Evolutionary conservation across 345 rosid genomes (phyloP), one percentile per base, ranked within the genome.

Genomic region (Sonneratia caseolaris): DNA sequence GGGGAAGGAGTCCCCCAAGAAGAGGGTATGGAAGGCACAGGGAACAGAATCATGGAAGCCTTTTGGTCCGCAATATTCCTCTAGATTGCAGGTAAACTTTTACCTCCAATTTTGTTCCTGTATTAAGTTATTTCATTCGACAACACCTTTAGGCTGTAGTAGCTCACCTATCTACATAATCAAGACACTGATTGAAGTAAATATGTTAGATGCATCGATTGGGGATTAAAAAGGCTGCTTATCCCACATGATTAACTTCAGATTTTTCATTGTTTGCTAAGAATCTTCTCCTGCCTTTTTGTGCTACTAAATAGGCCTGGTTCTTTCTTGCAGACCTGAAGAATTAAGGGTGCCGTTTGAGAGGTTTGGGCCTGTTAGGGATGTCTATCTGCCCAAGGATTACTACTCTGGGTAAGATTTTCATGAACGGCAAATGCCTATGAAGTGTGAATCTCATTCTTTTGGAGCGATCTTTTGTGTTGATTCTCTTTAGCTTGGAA

Each of bases 41-140:
- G 79, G 97, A 89, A 32, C 91, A 84, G 49, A 82, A 77, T 43
- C 84, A 79, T 37, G 96, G 98, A 74, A 94, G 97, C 78, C 92
- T 92, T 47, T 76, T 94, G 84, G 96, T 95, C 78, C 88, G 99
- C 35, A 95, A 95, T 75, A 88, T 95, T 77, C 96, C 99, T 72
- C 84, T 89, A 27, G 97, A 92, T 83, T 92, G 97, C 90, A 84
- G 99, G 97, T 95, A 37, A 15, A 6, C 24, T 73, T 37, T 64
- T 32, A 37, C 57, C 22, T 18, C 61, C 56, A 7, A 53, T 59
- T 9, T 42, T 70, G 37, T 48, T 71, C 38, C 57, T 21, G 16
- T 6, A 36, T 10, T 64, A 18, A 13, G 22, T 47, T 0, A 27
- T 67, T 67, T 38, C 38, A 62, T 62, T 24, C 38, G 6, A 1